These are phyloP conservation scores for Cucumis sativus DNA, from an alignment of 306 rosid genomes.

Conservation along the genomic window Cucumber_9930_V3 NC_026656.2:12671001-12671500, in stretches of 20 bases:
- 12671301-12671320: slow-evolving; percentile 72
- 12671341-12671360: slow-evolving; percentile 84
- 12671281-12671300: slow-evolving; percentile 84
- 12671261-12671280: slow-evolving; percentile 68
- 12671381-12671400: slow-evolving; percentile 38
- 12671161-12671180: slow-evolving; percentile 55
- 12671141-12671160: slow-evolving; percentile 86
- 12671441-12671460: not conserved
- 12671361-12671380: slow-evolving; percentile 54
- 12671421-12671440: not conserved
- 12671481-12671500: not conserved
- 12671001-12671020: slow-evolving; percentile 86
- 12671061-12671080: slow-evolving; percentile 21
- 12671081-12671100: slow-evolving; percentile 62
- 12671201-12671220: not conserved
- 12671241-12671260: not conserved
- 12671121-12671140: slow-evolving; percentile 91
- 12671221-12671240: not conserved
- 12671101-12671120: slow-evolving; percentile 92
- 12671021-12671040: slow-evolving; percentile 69
- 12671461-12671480: not conserved
- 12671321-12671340: slow-evolving; percentile 57
- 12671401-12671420: slow-evolving; percentile 32
- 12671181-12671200: not conserved
- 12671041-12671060: slow-evolving; percentile 91